Conservation (phyloP, 164 flowering plant genomes). For the Nymphaea thermarum region DNA sequence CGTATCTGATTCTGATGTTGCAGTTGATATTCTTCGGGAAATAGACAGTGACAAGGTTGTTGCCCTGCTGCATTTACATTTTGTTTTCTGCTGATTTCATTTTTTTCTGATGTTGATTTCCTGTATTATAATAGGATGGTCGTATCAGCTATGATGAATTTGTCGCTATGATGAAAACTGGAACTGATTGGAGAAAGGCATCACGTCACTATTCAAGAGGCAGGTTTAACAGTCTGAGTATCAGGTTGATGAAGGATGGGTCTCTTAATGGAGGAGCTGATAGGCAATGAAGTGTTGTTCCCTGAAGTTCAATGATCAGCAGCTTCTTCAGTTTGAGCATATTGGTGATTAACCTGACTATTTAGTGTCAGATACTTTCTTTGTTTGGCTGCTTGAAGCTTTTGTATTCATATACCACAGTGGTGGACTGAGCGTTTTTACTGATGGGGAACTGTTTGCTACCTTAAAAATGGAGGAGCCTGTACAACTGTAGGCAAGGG, state of each 20-base stretch:
- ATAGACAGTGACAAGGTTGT: slow-evolving; percentile 88
- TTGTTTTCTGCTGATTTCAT: background rate
- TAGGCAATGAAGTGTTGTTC: slow-evolving; percentile 6
- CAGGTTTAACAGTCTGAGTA: slow-evolving; percentile 81
- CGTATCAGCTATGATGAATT: slow-evolving; percentile 84
- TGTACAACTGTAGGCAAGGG: background rate
- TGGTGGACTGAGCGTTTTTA: background rate
- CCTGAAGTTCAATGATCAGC: background rate
- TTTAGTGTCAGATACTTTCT: background rate
- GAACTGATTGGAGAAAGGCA: slow-evolving; percentile 97
- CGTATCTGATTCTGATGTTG: slow-evolving; percentile 46
- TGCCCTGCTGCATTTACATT: background rate
- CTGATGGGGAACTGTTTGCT: background rate
- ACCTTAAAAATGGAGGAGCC: background rate
- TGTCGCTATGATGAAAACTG: slow-evolving; percentile 93
- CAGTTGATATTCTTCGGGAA: slow-evolving; percentile 82
- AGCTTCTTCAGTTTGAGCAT: background rate
- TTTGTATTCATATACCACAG: background rate
- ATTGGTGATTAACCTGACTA: background rate
- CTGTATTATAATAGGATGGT: slow-evolving; percentile 53
- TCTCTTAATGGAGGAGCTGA: slow-evolving; percentile 58
- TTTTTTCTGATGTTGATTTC: background rate
- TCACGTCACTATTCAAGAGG: slow-evolving; percentile 93
- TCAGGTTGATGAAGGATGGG: slow-evolving; percentile 87
- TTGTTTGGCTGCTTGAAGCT: background rate